Evolutionary conservation across 768 basidiomycete genomes (phyloP).

Genomic region (Xerocomellus chrysenteron): DNA sequence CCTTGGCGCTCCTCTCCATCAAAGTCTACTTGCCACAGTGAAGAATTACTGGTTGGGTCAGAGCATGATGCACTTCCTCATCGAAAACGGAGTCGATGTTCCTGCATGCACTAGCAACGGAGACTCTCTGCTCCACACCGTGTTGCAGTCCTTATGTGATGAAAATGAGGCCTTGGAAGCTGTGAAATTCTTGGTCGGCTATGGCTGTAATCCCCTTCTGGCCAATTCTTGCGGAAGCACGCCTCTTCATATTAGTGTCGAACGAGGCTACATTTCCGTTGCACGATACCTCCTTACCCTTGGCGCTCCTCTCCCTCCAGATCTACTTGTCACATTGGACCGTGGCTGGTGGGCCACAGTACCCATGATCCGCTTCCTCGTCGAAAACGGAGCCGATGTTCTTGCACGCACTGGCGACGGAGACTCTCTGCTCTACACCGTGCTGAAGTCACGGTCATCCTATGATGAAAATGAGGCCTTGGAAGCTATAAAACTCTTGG

Average conservation of each 20-base stretch:
- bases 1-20: neutral
- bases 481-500: too few relatives aligned
- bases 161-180: neutral
- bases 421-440: neutral
- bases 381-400: neutral
- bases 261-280: too few relatives aligned
- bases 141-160: neutral
- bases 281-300: too few relatives aligned
- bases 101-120: neutral
- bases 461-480: too few relatives aligned
- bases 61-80: neutral
- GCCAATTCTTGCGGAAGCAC: too few relatives aligned
- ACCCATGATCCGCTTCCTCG: neutral
- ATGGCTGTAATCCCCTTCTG: too few relatives aligned
- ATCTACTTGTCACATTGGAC: too few relatives aligned
- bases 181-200: neutral
- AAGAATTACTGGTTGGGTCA: too few relatives aligned
- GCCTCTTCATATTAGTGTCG: too few relatives aligned
- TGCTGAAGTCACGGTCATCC: too few relatives aligned
- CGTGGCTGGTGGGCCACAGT: too few relatives aligned
- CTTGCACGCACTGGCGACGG: neutral
- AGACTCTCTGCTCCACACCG: neutral
- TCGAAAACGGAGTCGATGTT: neutral
- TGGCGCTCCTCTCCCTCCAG: too few relatives aligned
- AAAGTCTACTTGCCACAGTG: neutral